A percentile compares a stretch with the other conserved stretches of the same genome.
Evolutionary conservation across 2,329 filamentous ascomycete species (phyloP).

Genomic region (Aspergillus calidoustus): DNA sequence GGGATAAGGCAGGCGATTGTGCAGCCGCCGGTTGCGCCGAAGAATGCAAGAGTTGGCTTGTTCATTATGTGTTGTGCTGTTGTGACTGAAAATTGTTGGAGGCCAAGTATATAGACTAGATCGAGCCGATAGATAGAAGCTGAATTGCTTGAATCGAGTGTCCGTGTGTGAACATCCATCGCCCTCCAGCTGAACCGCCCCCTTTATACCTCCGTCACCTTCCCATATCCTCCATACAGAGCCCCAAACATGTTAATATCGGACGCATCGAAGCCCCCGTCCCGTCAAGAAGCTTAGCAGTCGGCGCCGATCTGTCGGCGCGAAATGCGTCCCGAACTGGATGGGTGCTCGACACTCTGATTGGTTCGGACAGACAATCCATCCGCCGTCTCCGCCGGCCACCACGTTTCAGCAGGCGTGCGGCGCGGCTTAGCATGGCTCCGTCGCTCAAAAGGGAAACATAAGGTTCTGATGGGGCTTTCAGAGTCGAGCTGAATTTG

Average conservation of each 20-base stretch:
- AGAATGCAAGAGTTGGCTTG: constrained; percentile 51
- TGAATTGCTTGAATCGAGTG: neutral
- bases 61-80: neutral
- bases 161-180: neutral
- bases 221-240: neutral
- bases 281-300: neutral
- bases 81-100: neutral
- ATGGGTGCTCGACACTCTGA: neutral
- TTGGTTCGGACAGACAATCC: neutral
- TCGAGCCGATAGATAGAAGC: neutral
- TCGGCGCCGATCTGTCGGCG: neutral
- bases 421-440: neutral
- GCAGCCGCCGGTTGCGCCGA: constrained; percentile 58
- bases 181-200: neutral
- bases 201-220: neutral
- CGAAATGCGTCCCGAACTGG: neutral
- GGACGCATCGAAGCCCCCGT: neutral
- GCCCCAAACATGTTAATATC: neutral
- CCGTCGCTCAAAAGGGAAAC: neutral
- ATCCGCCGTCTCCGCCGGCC: neutral
- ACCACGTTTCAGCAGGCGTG: neutral
- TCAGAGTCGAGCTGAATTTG: neutral
- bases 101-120: neutral
- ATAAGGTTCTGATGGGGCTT: neutral
- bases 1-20: constrained; percentile 49